Base-by-base conservation (phyloP, 1,139 yeast species). In the Hemisphaericaspora subhashii region DNA sequence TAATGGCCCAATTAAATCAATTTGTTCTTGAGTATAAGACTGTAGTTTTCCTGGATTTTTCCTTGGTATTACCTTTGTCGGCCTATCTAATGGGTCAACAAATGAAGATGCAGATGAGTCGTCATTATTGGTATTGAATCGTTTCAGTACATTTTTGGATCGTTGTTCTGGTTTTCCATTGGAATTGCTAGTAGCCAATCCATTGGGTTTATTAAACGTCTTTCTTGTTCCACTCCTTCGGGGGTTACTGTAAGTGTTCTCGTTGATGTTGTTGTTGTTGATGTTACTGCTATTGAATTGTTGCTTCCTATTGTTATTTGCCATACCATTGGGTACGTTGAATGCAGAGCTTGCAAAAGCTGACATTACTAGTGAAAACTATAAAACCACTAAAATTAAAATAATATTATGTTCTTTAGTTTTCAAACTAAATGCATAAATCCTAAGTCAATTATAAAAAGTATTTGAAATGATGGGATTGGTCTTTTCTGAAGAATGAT, bases 1-100 rank as follows among this genome's bases (percentile, higher is more conserved):
- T 12, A 68, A 37, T 1, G 57, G 53, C 0, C 74, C 74, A 1
- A 68, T 60, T 2, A 48, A 33, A 14, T 44, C 40, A 5, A 58
- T 42, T 29, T 64, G 68, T 13, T 54, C 49, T 2, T 36, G 34
- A 1, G 58, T 37, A 44, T 51, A 62, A 4, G 42, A 40, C 37
- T 60, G 68, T 12, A 53, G 29, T 36, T 51, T 50, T 10, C 43
- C 52, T 11, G 54, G 58, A 13, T 51, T 39, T 38, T 52, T 57
- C n/a, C 55, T 52, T n/a, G 60, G 60, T 21, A 59, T 42, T 1
- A 54, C 49, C 38, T 48, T 53, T 5, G 50, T 46, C 22, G 57
- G 57, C 35, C 36, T 47, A 24, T 53, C 62, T 11, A 52, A 43
- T 10, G 52, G 43, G n/a, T 52, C 54, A 15, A 41, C 31, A 22